A percentile compares a stretch with the other conserved stretches of the same genome.
phyloP scores from a whole-genome alignment of 768 basidiomycete species.

The Agaricus blazei region DNA sequence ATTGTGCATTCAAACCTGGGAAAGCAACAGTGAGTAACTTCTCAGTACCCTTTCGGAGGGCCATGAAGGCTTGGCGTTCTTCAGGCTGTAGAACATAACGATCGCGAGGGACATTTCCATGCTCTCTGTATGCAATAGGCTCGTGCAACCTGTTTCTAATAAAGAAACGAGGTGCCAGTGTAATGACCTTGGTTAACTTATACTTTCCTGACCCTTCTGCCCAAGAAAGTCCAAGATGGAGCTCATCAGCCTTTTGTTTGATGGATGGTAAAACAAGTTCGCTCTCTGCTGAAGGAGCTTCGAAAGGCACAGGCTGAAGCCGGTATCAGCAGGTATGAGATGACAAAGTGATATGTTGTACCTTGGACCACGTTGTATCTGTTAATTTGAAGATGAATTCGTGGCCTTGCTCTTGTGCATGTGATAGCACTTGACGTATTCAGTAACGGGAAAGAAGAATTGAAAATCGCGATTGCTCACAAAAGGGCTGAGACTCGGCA shows the following conservation, averaged over 20 bases:
- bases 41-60: conserved; percentile 59
- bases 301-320: conserved; percentile 73
- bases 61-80: conserved; percentile 62
- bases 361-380: conserved; percentile 89
- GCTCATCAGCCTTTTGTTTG: conserved; percentile 56
- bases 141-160: conserved; percentile 75
- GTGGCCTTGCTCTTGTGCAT: conserved; percentile 72
- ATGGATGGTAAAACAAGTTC: conserved; percentile 68
- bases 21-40: conserved; percentile 82
- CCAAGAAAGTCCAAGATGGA: conserved; percentile 88
- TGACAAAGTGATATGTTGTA: conserved; percentile 19
- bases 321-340: conserved; percentile 1
- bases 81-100: conserved; percentile 60
- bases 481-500: conserved; percentile 63
- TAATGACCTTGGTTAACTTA: conserved; percentile 92
- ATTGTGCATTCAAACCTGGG: conserved; percentile 78
- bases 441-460: background rate
- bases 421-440: conserved; percentile 69
- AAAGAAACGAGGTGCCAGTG: conserved; percentile 85
- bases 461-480: conserved; percentile 40
- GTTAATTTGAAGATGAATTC: conserved; percentile 79
- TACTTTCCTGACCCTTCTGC: conserved; percentile 95
- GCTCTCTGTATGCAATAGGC: conserved; percentile 78
- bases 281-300: conserved; percentile 89
- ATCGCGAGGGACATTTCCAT: conserved; percentile 64